These are phyloP conservation scores for Dactylellina drechsleri DNA, from an alignment of 2,329 filamentous ascomycete genomes.

Conservation along the genomic window DNA sequence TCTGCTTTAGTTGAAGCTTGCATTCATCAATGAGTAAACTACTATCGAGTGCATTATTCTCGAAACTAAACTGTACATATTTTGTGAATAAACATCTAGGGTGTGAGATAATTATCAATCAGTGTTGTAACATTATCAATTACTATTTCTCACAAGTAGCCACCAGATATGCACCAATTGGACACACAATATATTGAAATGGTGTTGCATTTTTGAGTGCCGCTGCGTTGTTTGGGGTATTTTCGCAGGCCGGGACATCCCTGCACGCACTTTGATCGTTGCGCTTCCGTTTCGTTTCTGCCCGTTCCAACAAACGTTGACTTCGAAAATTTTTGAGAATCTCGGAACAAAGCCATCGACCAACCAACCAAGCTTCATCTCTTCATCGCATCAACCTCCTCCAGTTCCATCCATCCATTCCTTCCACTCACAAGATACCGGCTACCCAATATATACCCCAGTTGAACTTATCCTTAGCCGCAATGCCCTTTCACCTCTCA, in stretches of 20 bases:
- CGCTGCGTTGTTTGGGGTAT: constrained; percentile 8
- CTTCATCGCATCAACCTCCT: background rate
- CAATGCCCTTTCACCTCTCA: constrained; percentile 22
- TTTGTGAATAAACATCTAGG: too few relatives aligned
- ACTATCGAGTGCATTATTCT: too few relatives aligned
- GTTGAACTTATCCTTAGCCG: background rate
- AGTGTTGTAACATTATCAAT: too few relatives aligned
- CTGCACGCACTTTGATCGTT: background rate
- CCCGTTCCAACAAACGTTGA: constrained; percentile 7
- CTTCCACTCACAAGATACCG: background rate
- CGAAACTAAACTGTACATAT: too few relatives aligned
- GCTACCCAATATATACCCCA: too few relatives aligned
- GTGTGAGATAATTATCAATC: too few relatives aligned
- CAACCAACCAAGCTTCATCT: background rate
- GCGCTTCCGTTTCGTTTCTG: too few relatives aligned
- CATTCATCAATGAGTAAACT: too few relatives aligned
- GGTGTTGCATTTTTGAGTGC: constrained; percentile 8
- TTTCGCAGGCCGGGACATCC: constrained; percentile 2
- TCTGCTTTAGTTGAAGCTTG: too few relatives aligned
- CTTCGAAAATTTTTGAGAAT: background rate
- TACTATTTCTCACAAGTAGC: too few relatives aligned
- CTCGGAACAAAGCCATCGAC: background rate
- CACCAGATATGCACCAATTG: too few relatives aligned
- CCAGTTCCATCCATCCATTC: background rate
- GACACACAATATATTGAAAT: too few relatives aligned